Evolutionary conservation across 176 grass and related monocot genomes (phyloP), one percentile per base, ranked within the genome.

Genomic region (Zoysia japonica): DNA sequence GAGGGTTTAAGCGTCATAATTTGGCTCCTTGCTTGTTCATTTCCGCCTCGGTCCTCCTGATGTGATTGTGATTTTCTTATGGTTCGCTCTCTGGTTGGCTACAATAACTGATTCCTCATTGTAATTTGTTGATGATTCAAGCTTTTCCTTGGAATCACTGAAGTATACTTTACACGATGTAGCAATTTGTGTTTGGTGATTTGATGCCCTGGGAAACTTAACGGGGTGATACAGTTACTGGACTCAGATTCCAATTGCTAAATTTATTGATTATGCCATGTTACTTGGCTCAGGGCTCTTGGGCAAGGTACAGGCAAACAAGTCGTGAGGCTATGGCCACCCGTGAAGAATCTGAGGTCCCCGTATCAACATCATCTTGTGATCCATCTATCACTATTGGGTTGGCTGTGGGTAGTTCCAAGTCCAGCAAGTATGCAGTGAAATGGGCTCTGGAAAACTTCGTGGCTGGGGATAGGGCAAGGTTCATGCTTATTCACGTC

Each of bases 361-460:
- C 65, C 15, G 78, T 50, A 40, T 50, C 67, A 57, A 19, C 55
- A 40, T 17, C 5, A 0, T 76, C 35, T 39, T 12, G 42, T 19
- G 15, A 75, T 71, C 69, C 65, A n/a, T 37, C 15, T 64, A 65
- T 78, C 15, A 82, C 62, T 57, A 69, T 89, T 72, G 87, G 82
- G 28, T 64, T 89, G 43, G 78, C 82, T 12, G 50, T 85, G 48
- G 73, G 61, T 44, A 56, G 72, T 67, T 81, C 70, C 61, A 77
- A 81, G 70, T 85, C 61, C 67, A 82, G 72, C 67, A 82, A 85
- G 79, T 60, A 71, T 20, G 48, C 67, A n/a, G 54, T 85, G 78
- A 45, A 48, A 78, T 89, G 87, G 87, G 82, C 87, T 81, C 62
- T 89, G 60, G 63, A 85, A 78, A 89, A 78, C 64, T 82, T 89